Base-by-base conservation (phyloP, 192 early-diverging fungal species). In the Allomyces macrogynus region DNA sequence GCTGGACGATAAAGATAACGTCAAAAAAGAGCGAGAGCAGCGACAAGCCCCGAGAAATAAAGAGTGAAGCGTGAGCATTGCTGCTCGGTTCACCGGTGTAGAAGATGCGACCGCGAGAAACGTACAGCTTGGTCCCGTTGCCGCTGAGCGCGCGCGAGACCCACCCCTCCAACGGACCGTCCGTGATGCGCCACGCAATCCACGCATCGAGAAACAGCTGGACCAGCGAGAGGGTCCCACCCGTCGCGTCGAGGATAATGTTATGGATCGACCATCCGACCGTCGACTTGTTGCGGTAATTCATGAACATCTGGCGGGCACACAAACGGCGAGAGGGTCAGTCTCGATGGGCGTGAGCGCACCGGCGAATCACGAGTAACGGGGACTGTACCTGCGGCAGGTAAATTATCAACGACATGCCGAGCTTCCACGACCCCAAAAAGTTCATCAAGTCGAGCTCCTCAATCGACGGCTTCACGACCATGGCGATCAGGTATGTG, bases 201-300 rank as follows among this genome's bases (percentile, higher is more conserved):
- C 32, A 40, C 0, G 85, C 80, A 73, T 96, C 93, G 57, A 92
- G 64, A 0, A 94, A 43, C 43, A 89, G 68, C 70, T 97, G 93
- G 1, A 76, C 60, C 63, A 92, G 75, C 23, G 88, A 90, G 27
- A 92, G 67, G 0, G 72, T 44, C 0, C 93, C 93, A 40, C 93
- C 93, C 22, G 84, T 83, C 25, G 90, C 86, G 69, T 97, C 93
- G 61, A 93, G 74, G 8, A 93, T 60, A 64, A 93, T 92, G 64
- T 90, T 92, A 61, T 85, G 80, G 61, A 94, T 90, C 62, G 85
- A 87, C 91, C 91, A 97, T 1, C 93, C 93, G 0, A 78, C 81
- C 1, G 93, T 97, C 1, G 88, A 90, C 68, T 86, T 74, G 22
- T 83, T 77, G 23, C 62, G 27, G 66, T 73, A 85, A 67, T 97